A percentile compares a stretch with the other conserved stretches of the same genome.
Conservation (phyloP, 208 protist species). For the Acanthamoeba polyphaga region DNA sequence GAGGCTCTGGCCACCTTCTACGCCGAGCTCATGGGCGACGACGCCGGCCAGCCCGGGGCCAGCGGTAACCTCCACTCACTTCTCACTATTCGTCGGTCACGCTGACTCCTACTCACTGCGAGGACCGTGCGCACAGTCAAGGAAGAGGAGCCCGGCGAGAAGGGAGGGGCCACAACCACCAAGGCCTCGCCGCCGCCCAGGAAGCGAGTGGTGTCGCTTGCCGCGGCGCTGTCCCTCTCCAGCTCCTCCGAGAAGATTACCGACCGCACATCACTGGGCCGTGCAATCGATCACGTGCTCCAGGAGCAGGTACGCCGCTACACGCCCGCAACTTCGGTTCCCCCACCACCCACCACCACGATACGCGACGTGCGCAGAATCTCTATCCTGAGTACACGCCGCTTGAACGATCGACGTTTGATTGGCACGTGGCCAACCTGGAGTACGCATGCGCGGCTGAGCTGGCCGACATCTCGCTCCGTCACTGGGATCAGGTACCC, state of each 20-base stretch:
- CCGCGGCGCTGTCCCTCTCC: conserved; percentile 14
- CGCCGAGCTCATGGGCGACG: conserved; percentile 28
- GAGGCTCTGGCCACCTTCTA: not conserved
- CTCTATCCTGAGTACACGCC: conserved; percentile 20
- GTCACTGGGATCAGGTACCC: conserved; percentile 64
- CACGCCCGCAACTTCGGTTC: not conserved
- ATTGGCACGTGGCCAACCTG: conserved; percentile 76
- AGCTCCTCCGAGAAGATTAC: conserved; percentile 22
- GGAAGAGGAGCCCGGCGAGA: not conserved
- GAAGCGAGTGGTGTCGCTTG: conserved; percentile 16
- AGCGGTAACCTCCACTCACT: not conserved
- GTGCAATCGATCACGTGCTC: conserved; percentile 64
- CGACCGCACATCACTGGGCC: conserved; percentile 44
- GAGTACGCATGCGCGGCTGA: conserved; percentile 73
- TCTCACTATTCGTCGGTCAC: not conserved
- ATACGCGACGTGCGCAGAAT: not conserved
- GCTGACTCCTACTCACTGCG: not conserved
- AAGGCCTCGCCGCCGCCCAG: not conserved
- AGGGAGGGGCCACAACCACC: not conserved
- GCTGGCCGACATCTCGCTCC: conserved; percentile 69
- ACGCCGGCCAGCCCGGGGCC: not conserved
- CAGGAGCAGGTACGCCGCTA: conserved; percentile 30
- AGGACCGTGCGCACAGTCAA: not conserved
- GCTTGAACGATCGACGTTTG: conserved; percentile 41
- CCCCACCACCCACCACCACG: too few species aligned